Evolutionary conservation across 192 early-diverging fungal genomes (phyloP).

Genomic region (Podila clonocystis): DNA sequence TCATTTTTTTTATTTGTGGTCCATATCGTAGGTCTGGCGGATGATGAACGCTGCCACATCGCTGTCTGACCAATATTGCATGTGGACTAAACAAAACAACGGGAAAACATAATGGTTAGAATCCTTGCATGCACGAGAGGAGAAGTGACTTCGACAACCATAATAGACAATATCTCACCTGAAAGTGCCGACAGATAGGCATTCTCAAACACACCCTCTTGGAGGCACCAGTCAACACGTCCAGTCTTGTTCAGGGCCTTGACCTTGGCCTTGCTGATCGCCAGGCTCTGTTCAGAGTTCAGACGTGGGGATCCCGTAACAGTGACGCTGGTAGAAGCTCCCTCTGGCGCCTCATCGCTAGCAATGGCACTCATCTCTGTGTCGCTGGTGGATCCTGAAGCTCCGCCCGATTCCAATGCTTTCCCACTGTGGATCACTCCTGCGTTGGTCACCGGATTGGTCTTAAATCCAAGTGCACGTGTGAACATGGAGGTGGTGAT

Average conservation of each 20-base stretch:
- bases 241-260: conserved; percentile 58
- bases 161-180: conserved; percentile 18
- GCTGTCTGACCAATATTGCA: conserved; percentile 61
- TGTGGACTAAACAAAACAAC: conserved; percentile 23
- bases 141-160: no score
- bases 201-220: conserved; percentile 59
- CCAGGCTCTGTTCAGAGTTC: conserved; percentile 24
- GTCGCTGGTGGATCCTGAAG: conserved; percentile 11
- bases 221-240: conserved; percentile 62
- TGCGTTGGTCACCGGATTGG: conserved; percentile 29
- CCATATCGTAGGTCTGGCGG: conserved; percentile 61
- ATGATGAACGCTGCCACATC: conserved; percentile 72
- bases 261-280: conserved; percentile 50
- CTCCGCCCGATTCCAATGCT: conserved; percentile 8
- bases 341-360: conserved; percentile 12
- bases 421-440: conserved; percentile 27
- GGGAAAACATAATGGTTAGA: background rate
- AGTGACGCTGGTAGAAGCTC: background rate
- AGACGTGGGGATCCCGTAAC: conserved; percentile 1
- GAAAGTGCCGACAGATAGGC: conserved; percentile 55
- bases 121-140: background rate
- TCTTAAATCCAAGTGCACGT: conserved; percentile 50
- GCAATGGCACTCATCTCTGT: conserved; percentile 14
- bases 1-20: conserved; percentile 10
- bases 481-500: conserved; percentile 69